Conservation (phyloP, 257 asterid genomes). For the Penstemon barbatus region DNA sequence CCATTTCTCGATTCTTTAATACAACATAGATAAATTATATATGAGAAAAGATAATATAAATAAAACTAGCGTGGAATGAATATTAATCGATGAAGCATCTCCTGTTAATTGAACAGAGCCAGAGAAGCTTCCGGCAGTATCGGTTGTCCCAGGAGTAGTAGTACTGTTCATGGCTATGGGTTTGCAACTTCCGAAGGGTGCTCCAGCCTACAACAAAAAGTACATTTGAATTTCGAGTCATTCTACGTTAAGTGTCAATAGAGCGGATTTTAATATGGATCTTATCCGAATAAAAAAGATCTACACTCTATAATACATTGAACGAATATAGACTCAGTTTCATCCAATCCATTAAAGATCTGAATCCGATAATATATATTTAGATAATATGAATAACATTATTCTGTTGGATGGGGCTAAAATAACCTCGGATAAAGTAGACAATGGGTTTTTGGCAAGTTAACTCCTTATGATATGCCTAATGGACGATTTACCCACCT, state of each 20-base stretch:
- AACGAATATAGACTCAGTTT: too few relatives aligned
- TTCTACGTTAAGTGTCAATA: not conserved
- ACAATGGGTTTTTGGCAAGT: too few relatives aligned
- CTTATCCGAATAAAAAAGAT: too few relatives aligned
- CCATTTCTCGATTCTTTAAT: conserved; percentile 29
- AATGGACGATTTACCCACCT: too few relatives aligned
- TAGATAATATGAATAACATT: too few relatives aligned
- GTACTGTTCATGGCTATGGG: conserved; percentile 45
- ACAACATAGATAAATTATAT: conserved; percentile 31
- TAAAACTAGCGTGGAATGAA: conserved; percentile 30
- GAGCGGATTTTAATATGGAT: too few relatives aligned
- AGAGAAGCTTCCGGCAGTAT: conserved; percentile 75
- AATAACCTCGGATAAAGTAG: too few relatives aligned
- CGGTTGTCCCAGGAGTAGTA: conserved; percentile 31
- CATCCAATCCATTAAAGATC: too few relatives aligned
- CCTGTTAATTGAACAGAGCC: conserved; percentile 89
- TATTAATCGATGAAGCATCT: conserved; percentile 48
- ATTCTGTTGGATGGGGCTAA: too few relatives aligned
- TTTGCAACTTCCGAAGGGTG: conserved; percentile 79
- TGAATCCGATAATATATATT: too few relatives aligned
- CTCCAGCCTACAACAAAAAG: conserved; percentile 66
- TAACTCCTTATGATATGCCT: too few relatives aligned
- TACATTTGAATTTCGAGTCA: conserved; percentile 9
- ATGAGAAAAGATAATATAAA: conserved; percentile 35
- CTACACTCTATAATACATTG: too few relatives aligned